These are phyloP conservation scores for Cucurbita maxima DNA, from an alignment of 306 rosid species.

Conservation along the genomic window DNA sequence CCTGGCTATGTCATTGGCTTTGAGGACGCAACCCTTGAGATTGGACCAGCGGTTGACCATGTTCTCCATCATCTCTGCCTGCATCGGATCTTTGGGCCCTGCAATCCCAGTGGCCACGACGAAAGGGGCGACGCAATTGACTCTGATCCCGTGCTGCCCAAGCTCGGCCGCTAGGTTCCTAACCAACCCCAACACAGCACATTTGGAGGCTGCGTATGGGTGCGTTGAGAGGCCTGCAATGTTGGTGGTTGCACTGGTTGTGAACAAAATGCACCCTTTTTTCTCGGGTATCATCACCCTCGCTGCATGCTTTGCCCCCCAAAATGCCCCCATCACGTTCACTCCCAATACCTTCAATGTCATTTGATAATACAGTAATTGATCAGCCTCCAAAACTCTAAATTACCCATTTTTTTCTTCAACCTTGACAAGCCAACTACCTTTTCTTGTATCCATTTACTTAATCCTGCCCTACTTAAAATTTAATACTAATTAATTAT, in stretches of 20 bases:
- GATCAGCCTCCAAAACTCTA: too few relatives aligned
- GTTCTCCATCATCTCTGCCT: not conserved
- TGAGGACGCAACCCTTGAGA: constrained; percentile 1
- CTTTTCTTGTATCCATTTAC: too few relatives aligned
- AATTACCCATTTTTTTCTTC: too few relatives aligned
- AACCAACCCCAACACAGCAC: constrained; percentile 5
- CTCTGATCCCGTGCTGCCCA: constrained; percentile 16
- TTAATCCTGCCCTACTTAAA: too few relatives aligned
- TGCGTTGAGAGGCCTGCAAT: constrained; percentile 17
- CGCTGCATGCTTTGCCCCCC: constrained; percentile 23
- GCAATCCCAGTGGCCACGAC: not conserved
- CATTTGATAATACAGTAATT: not conserved
- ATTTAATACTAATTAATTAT: too few relatives aligned
- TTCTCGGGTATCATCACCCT: constrained; percentile 22
- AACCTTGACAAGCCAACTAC: too few relatives aligned
- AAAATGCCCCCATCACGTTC: constrained; percentile 18
- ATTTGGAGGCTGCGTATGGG: constrained; percentile 18
- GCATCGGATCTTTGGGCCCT: not conserved
- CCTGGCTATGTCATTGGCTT: constrained; percentile 3
- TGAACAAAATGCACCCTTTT: constrained; percentile 19
- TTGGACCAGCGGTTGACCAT: not conserved
- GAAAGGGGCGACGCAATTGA: constrained; percentile 19
- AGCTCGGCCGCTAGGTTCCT: constrained; percentile 14
- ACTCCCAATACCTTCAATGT: not conserved
- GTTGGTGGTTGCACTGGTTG: constrained; percentile 6